These are phyloP conservation scores for Populus davidiana DNA, from an alignment of 345 rosid species.

Conservation along the genomic window DNA sequence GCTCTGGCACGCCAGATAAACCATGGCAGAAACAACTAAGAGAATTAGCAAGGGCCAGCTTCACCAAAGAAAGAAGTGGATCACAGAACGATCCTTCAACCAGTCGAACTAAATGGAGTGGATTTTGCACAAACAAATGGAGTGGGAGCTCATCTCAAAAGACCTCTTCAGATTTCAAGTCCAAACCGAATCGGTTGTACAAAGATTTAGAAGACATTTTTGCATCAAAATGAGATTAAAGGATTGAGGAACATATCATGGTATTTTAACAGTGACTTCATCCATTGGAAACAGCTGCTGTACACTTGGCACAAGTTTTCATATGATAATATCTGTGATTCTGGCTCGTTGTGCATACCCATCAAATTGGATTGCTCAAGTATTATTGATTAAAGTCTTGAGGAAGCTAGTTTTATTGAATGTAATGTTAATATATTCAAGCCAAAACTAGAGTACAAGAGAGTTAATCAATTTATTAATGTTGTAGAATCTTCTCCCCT, in stretches of 20 bases:
- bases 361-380: background rate
- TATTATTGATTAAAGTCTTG: background rate
- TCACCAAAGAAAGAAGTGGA: constrained; percentile 51
- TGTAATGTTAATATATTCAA: background rate
- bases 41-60: constrained; percentile 80
- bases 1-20: constrained; percentile 60
- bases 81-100: constrained; percentile 59
- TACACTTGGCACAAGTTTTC: background rate
- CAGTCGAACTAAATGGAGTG: constrained; percentile 68
- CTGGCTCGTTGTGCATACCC: background rate
- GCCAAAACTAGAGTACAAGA: no score
- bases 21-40: constrained; percentile 72
- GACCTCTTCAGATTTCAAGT: constrained; percentile 51
- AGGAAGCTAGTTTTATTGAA: background rate
- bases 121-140: constrained; percentile 54
- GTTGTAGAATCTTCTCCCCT: no score
- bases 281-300: background rate
- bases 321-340: background rate
- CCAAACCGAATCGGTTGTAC: constrained; percentile 54
- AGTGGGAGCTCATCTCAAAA: constrained; percentile 58
- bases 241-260: background rate
- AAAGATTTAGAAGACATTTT: constrained; percentile 87
- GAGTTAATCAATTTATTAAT: no score
- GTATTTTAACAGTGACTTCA: no score
- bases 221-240: constrained; percentile 50